These are phyloP conservation scores for Termitomyces eurrhizus DNA, from an alignment of 768 basidiomycete species.

Conservation along the genomic window DNA sequence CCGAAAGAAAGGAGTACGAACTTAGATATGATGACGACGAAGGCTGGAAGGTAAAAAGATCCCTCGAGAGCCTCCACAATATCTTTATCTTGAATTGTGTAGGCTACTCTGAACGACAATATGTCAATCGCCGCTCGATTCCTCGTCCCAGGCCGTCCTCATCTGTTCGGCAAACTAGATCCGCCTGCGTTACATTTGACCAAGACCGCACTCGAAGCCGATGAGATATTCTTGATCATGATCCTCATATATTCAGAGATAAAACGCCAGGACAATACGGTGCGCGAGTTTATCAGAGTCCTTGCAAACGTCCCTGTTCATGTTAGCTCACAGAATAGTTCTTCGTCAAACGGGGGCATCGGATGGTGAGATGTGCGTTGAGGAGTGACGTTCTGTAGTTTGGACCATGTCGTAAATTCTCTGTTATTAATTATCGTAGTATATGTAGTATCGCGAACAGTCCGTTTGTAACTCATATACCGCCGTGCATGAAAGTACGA, in stretches of 20 bases:
- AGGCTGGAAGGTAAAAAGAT: conserved; percentile 35
- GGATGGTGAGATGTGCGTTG: not conserved
- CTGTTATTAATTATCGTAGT: not conserved
- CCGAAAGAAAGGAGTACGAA: conserved; percentile 41
- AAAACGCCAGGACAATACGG: conserved; percentile 31
- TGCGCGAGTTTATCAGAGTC: conserved; percentile 7
- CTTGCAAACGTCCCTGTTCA: not conserved
- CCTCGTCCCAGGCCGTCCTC: conserved; percentile 43
- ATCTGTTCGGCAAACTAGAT: conserved; percentile 41
- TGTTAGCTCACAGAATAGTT: conserved; percentile 12
- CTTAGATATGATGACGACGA: conserved; percentile 37
- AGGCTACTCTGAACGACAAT: conserved; percentile 22
- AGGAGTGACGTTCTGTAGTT: not conserved
- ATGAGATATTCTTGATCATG: conserved; percentile 36
- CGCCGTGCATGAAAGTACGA: not conserved
- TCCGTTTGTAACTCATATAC: not conserved
- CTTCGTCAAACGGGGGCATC: conserved; percentile 16
- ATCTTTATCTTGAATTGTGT: not conserved
- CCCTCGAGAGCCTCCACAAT: not conserved
- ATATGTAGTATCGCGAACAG: not conserved
- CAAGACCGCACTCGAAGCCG: conserved; percentile 34
- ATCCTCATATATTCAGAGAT: conserved; percentile 32
- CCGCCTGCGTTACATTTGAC: conserved; percentile 37
- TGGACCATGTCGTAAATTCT: not conserved
- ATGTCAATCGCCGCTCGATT: conserved; percentile 35